Conservation (phyloP, 2,329 filamentous ascomycete species). For the Xylariaceae sp. region DNA sequence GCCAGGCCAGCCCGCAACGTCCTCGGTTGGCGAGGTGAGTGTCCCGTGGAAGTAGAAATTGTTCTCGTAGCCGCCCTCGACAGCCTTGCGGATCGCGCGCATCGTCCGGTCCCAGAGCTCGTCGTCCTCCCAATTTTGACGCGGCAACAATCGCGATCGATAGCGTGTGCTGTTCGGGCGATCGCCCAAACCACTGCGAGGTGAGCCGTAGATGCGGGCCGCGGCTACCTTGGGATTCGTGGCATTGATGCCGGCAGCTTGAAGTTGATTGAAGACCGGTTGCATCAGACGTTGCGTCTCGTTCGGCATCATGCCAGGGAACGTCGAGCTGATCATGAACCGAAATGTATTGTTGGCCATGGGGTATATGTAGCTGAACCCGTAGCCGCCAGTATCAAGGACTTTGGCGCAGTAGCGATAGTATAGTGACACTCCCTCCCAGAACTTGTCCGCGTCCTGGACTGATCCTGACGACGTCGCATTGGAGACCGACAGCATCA, state of each 20-base stretch:
- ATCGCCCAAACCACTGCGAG: conserved; percentile 19
- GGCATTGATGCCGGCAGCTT: conserved; percentile 24
- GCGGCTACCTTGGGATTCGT: conserved; percentile 21
- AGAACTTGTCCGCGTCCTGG: conserved; percentile 20
- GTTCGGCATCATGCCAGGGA: conserved; percentile 21
- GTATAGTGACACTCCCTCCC: conserved; percentile 29
- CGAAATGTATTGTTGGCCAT: conserved; percentile 22
- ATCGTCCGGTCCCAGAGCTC: conserved; percentile 21
- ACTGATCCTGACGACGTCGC: conserved; percentile 7
- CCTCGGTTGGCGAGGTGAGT: conserved; percentile 25
- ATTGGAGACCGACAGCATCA: conserved; percentile 15
- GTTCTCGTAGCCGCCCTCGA: conserved; percentile 28
- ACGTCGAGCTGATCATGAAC: conserved; percentile 29
- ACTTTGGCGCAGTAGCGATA: conserved; percentile 29
- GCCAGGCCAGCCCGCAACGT: conserved; percentile 27
- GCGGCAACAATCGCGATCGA: conserved; percentile 29
- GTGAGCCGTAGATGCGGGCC: conserved; percentile 26
- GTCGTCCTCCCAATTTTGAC: conserved; percentile 18
- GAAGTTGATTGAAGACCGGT: conserved; percentile 29
- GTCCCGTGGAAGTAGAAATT: conserved; percentile 32
- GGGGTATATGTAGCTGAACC: conserved; percentile 32
- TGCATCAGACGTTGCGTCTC: conserved; percentile 26
- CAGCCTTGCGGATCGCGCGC: conserved; percentile 27
- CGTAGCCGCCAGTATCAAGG: conserved; percentile 31
- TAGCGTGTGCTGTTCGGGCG: conserved; percentile 27